A percentile compares a stretch with the other conserved stretches of the same genome.
phyloP scores from a whole-genome alignment of 2,329 filamentous ascomycete species.

The Cercospora zeae-maydis region DNA sequence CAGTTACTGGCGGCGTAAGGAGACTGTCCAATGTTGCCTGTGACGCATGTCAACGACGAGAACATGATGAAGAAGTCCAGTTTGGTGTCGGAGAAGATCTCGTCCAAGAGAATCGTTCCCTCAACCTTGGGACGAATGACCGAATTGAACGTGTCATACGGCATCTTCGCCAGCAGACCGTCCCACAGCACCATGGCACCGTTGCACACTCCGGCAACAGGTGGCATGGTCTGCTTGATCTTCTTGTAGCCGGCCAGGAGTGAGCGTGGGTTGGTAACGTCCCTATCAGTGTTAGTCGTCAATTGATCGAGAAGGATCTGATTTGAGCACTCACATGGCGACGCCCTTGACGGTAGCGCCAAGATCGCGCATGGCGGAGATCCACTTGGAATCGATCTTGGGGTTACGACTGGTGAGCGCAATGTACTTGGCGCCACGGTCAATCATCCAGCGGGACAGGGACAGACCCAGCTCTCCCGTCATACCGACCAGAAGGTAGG shows the following conservation, averaged over 20 bases:
- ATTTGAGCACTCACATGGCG: background rate
- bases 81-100: slow-evolving; percentile 39
- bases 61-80: slow-evolving; percentile 10
- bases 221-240: background rate
- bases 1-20: slow-evolving; percentile 5
- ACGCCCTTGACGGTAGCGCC: background rate
- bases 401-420: slow-evolving; percentile 4
- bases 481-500: slow-evolving; percentile 26
- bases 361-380: background rate
- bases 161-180: slow-evolving; percentile 15
- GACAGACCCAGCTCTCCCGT: slow-evolving; percentile 35
- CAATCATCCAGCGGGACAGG: slow-evolving; percentile 34
- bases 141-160: slow-evolving; percentile 39
- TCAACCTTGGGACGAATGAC: slow-evolving; percentile 49
- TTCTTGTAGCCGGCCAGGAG: background rate
- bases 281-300: background rate
- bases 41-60: slow-evolving; percentile 47
- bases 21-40: slow-evolving; percentile 4
- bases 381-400: background rate
- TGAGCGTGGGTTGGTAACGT: background rate
- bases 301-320: background rate
- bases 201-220: slow-evolving; percentile 14
- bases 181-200: slow-evolving; percentile 20
- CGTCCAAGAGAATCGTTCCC: slow-evolving; percentile 39
- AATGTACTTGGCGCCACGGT: slow-evolving; percentile 31